phyloP scores from a whole-genome alignment of 441 rosid species.

The Jatropha podagrica region DNA sequence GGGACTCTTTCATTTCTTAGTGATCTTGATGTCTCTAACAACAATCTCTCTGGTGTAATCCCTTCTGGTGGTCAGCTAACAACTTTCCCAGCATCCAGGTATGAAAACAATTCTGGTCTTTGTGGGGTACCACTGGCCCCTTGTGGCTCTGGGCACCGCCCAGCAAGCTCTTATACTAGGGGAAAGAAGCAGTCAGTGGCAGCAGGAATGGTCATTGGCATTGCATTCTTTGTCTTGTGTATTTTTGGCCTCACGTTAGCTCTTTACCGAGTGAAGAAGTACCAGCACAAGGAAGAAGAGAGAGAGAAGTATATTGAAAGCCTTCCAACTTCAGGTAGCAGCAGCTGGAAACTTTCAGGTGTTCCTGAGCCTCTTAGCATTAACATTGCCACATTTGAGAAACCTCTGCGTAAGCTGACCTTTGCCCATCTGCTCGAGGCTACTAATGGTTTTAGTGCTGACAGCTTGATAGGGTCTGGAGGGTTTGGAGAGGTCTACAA shows the following conservation, averaged over 20 bases:
- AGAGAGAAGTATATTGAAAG: constrained; percentile 87
- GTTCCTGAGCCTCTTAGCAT: constrained; percentile 87
- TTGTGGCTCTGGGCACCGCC: constrained; percentile 49
- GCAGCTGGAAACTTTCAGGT: constrained; percentile 88
- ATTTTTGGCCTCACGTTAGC: constrained; percentile 60
- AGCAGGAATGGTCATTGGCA: constrained; percentile 58
- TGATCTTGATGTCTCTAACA: constrained; percentile 92
- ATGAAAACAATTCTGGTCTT: constrained; percentile 86
- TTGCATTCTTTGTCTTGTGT: constrained; percentile 58
- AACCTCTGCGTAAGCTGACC: constrained; percentile 80
- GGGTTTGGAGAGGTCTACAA: constrained; percentile 97
- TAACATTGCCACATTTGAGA: constrained; percentile 89
- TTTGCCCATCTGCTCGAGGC: constrained; percentile 92
- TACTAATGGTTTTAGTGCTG: constrained; percentile 90
- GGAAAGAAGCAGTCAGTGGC: constrained; percentile 48
- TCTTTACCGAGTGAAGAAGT: constrained; percentile 52
- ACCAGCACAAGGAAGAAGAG: constrained; percentile 53
- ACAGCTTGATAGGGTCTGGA: constrained; percentile 87
- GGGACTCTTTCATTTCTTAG: constrained; percentile 80
- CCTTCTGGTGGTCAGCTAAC: constrained; percentile 95
- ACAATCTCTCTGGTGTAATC: constrained; percentile 73
- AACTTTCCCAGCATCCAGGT: constrained; percentile 76
- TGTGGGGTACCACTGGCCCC: constrained; percentile 81
- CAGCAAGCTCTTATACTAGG: constrained; percentile 20
- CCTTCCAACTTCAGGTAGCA: constrained; percentile 85